Percentiles rank a stretch among this genome's conserved stretches.
These are phyloP conservation scores for Boletus bicolor DNA, from an alignment of 768 basidiomycete genomes.

Conservation along the genomic window DNA sequence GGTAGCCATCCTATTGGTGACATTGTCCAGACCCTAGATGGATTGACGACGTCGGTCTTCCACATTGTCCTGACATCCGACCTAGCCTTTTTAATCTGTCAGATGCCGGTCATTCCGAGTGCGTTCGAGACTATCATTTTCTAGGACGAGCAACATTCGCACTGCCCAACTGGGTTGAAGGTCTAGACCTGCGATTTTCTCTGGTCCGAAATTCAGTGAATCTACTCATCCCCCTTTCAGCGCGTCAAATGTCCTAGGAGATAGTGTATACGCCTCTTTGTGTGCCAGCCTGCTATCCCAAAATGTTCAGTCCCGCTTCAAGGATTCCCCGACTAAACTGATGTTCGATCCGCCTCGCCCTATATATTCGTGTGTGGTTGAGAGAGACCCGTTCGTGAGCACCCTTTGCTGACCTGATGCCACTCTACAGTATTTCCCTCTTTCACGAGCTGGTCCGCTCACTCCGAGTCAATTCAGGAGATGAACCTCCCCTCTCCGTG, in stretches of 20 bases:
- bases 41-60: background rate
- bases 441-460: background rate
- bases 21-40: slow-evolving; percentile 10
- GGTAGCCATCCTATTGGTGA: background rate
- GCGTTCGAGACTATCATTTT: slow-evolving; percentile 2
- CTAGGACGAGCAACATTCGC: background rate
- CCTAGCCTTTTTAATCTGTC: background rate
- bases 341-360: background rate
- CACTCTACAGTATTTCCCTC: background rate
- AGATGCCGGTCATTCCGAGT: background rate
- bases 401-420: slow-evolving; percentile 7
- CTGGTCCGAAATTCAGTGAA: background rate
- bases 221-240: background rate
- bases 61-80: background rate
- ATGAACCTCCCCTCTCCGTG: slow-evolving; percentile 2
- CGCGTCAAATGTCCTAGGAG: background rate
- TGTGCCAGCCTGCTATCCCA: background rate
- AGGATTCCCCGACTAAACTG: background rate
- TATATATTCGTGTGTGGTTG: slow-evolving; percentile 9
- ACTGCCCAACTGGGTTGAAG: background rate
- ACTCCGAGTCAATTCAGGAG: background rate
- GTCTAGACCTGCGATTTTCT: slow-evolving; percentile 8
- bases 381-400: background rate
- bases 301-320: background rate
- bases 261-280: background rate